Evolutionary conservation across 768 basidiomycete species (phyloP), one percentile per base, ranked within the genome.

Genomic region (Suillus occidentalis): DNA sequence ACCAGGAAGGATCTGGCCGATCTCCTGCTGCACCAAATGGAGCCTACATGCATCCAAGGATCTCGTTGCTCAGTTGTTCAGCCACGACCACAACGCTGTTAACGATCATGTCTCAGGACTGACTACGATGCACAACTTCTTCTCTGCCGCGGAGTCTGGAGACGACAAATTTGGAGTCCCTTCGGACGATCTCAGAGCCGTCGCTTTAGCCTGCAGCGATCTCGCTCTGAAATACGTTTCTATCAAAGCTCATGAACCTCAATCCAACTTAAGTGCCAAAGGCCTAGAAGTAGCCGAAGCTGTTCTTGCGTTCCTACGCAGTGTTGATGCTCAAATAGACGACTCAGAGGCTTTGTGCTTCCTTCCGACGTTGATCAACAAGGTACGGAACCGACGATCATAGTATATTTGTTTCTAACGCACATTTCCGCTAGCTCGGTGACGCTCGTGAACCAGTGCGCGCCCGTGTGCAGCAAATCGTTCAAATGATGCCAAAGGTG

Each of bases 81-180:
- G 97, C 72, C 92, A 91, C 66, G 97, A 97, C 70, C 97, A 98
- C 75, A 93, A 91, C 68, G 94, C 95, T 7, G 90, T 98, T 68
- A 96, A 94, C 70, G 97, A 99, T 74, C 89, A 92, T 71, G 84
- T 97, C 61, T 80, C 82, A n/a, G 97, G 92, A 7, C 77, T 99
- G 61, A 80, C 84, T 7, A 82, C 79, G 58, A 82, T 99, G 25
- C 84, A 87, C 61, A 93, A 96, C 2, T 90, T 94, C 72, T 95
- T 88, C 76, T 75, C 85, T 59, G 79, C 79, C 58, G 84, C 86
- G 20, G 80, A 85, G 34, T 80, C 81, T 25, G 85, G 84, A 22
- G 85, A 87, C 37, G 86, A 90, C 50, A 81, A 79, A 60, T 83
- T 78, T 62, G 85, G 80, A 2, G 64, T 81, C 22, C 62, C 77